Evolutionary conservation across 805 yeast species (phyloP).

Genomic region (Wickerhamiella cacticola): DNA sequence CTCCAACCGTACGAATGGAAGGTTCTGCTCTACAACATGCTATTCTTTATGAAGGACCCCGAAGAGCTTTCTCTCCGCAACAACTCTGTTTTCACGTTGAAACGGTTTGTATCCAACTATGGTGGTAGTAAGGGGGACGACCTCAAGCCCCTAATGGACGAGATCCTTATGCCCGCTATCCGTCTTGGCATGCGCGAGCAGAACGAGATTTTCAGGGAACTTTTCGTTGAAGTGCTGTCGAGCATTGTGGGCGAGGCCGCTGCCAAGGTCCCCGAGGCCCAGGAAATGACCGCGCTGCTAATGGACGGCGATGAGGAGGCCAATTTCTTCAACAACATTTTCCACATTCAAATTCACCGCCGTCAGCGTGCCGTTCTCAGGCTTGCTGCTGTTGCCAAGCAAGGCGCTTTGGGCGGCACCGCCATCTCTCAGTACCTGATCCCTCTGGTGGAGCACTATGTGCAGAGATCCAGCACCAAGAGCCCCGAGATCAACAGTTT

Average conservation of each 20-base stretch:
- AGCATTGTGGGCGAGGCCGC: slow-evolving; percentile 36
- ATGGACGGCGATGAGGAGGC: slow-evolving; percentile 68
- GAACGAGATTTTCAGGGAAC: slow-evolving; percentile 55
- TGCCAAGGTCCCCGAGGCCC: slow-evolving; percentile 34
- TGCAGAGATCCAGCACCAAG: slow-evolving; percentile 34
- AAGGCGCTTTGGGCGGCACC: slow-evolving; percentile 29
- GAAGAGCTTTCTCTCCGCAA: slow-evolving; percentile 71
- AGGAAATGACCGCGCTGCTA: slow-evolving; percentile 54
- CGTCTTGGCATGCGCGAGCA: slow-evolving; percentile 52
- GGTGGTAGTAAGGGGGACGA: slow-evolving; percentile 30
- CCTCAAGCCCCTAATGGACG: slow-evolving; percentile 42
- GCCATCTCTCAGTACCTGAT: slow-evolving; percentile 68
- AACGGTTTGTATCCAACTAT: slow-evolving; percentile 36
- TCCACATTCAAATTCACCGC: slow-evolving; percentile 74
- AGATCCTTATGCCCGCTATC: slow-evolving; percentile 50
- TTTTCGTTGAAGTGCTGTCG: slow-evolving; percentile 53
- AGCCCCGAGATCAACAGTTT: slow-evolving; percentile 29
- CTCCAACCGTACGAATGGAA: slow-evolving; percentile 57
- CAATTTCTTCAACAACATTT: slow-evolving; percentile 62
- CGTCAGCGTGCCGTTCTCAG: slow-evolving; percentile 73
- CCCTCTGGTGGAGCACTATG: slow-evolving; percentile 77
- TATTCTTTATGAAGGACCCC: slow-evolving; percentile 63
- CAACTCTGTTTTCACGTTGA: slow-evolving; percentile 55
- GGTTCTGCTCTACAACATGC: slow-evolving; percentile 56
- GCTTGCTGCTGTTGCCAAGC: slow-evolving; percentile 39